Evolutionary conservation across 805 yeast genomes (phyloP).

Genomic region (Kuraishia piskuri): DNA sequence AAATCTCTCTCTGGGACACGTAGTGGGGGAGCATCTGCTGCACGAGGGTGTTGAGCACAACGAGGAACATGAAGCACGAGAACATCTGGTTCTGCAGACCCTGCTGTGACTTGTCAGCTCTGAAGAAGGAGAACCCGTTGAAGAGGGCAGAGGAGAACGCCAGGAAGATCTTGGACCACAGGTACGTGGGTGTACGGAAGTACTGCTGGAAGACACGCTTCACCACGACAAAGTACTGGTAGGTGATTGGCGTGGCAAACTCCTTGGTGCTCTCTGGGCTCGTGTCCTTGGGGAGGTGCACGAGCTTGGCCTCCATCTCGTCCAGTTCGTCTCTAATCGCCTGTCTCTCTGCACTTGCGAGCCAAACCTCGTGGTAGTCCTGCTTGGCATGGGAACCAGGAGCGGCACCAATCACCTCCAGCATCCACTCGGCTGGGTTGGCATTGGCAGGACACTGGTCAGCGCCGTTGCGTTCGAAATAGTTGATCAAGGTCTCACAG

Average conservation of each 20-base stretch:
- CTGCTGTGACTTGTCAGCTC: constrained; percentile 51
- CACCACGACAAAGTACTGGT: constrained; percentile 36
- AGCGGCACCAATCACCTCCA: constrained; percentile 77
- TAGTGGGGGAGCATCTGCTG: constrained; percentile 60
- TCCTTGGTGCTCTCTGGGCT: constrained; percentile 24
- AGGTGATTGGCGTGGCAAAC: constrained; percentile 32
- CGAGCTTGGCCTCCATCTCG: constrained; percentile 53
- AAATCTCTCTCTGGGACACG: constrained; percentile 52
- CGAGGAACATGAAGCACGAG: constrained; percentile 59
- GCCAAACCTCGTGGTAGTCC: constrained; percentile 75
- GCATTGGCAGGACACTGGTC: constrained; percentile 58
- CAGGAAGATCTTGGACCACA: constrained; percentile 48
- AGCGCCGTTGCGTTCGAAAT: constrained; percentile 62
- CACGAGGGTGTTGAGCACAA: constrained; percentile 45
- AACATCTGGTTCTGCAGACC: constrained; percentile 81
- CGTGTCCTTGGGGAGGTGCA: constrained; percentile 24
- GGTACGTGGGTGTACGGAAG: constrained; percentile 56
- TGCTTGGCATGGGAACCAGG: constrained; percentile 70
- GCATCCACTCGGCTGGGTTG: constrained; percentile 90
- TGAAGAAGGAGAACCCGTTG: constrained; percentile 64
- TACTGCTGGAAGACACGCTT: constrained; percentile 49
- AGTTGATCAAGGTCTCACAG: constrained; percentile 44
- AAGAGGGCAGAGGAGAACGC: constrained; percentile 45
- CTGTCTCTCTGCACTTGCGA: constrained; percentile 51
- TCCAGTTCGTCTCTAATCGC: constrained; percentile 54